phyloP scores from a whole-genome alignment of 805 yeast genomes.

The Myxozyma neglecta region DNA sequence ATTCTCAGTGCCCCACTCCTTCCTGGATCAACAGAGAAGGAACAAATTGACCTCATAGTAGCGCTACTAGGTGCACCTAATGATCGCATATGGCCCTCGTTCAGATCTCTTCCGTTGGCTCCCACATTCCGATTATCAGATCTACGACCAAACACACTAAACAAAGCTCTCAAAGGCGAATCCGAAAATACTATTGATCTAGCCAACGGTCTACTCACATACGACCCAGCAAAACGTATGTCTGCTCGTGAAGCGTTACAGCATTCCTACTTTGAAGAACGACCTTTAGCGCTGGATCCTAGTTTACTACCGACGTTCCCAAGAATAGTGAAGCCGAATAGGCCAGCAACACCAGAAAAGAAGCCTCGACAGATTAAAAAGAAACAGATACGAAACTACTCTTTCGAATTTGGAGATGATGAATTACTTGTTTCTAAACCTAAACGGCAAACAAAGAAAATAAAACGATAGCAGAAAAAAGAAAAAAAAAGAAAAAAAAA shows the following conservation, averaged over 20 bases:
- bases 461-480: neutral
- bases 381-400: neutral
- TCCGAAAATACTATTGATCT: constrained; percentile 56
- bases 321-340: too few species aligned
- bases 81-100: constrained; percentile 68
- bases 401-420: constrained; percentile 4
- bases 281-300: constrained; percentile 48
- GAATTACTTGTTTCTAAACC: neutral
- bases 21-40: constrained; percentile 82
- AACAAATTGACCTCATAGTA: constrained; percentile 73
- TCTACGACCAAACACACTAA: constrained; percentile 41
- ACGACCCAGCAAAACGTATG: constrained; percentile 68
- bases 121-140: constrained; percentile 46
- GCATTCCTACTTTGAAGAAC: constrained; percentile 68
- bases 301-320: constrained; percentile 25
- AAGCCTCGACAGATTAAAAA: neutral
- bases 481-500: neutral
- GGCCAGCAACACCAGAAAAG: neutral
- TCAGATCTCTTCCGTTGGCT: constrained; percentile 64
- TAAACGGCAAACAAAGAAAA: neutral
- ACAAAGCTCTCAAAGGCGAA: constrained; percentile 45
- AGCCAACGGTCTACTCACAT: constrained; percentile 58
- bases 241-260: constrained; percentile 66
- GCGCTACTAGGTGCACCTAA: constrained; percentile 84
- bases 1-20: constrained; percentile 71